Conservation (phyloP, 805 yeast species). For the Ogataea paradorogensis region DNA sequence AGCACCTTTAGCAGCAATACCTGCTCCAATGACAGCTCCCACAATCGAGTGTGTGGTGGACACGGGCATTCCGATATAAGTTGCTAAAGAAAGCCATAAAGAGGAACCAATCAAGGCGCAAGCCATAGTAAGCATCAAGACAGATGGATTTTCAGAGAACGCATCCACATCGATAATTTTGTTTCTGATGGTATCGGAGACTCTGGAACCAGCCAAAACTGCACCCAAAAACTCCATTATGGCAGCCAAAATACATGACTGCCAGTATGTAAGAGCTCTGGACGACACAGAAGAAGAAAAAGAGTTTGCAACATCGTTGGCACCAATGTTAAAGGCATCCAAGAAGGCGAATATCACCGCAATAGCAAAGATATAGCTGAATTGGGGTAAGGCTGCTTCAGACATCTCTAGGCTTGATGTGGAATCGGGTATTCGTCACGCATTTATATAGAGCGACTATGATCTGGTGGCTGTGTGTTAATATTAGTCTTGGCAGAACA, state of each 20-base stretch:
- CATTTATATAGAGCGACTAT: no score
- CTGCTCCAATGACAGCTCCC: conserved; percentile 72
- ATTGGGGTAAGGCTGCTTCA: conserved; percentile 31
- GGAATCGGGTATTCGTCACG: neutral
- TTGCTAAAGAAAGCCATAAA: conserved; percentile 65
- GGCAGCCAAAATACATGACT: conserved; percentile 71
- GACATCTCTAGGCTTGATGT: neutral
- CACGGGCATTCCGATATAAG: conserved; percentile 69
- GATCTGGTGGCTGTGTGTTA: no score
- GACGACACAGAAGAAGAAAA: conserved; percentile 75
- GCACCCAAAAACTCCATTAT: conserved; percentile 75
- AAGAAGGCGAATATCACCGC: conserved; percentile 68
- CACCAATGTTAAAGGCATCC: conserved; percentile 80
- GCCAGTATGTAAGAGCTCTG: conserved; percentile 65
- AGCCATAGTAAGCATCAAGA: conserved; percentile 71
- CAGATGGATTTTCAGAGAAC: conserved; percentile 58
- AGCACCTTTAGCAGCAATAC: conserved; percentile 70
- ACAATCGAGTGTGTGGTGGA: conserved; percentile 79
- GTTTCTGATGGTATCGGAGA: conserved; percentile 67
- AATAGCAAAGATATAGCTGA: conserved; percentile 68
- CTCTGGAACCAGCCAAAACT: conserved; percentile 68
- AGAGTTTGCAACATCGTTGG: conserved; percentile 80
- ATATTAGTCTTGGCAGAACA: no score
- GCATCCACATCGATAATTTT: conserved; percentile 54
- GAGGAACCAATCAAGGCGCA: conserved; percentile 76